These are phyloP conservation scores for Ophiosphaerella korrae DNA, from an alignment of 2,329 filamentous ascomycete species.

Conservation along the genomic window DNA sequence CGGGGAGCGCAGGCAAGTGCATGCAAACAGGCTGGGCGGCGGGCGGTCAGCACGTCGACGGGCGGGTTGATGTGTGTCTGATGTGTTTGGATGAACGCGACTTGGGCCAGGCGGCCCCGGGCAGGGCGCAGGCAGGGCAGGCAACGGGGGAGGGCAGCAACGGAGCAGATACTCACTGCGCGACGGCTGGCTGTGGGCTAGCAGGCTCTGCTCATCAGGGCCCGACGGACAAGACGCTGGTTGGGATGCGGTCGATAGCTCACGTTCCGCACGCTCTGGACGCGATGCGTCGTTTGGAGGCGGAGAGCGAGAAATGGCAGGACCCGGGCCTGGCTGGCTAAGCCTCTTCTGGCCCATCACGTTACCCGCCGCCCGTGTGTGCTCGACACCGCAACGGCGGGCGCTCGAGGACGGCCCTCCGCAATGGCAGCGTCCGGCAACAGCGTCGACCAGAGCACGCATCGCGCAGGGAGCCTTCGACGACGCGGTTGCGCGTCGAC, in stretches of 20 bases:
- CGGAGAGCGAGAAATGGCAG: background rate
- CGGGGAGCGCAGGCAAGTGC: conserved; percentile 25
- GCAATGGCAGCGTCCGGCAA: conserved; percentile 2
- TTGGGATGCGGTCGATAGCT: conserved; percentile 37
- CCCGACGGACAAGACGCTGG: conserved; percentile 28
- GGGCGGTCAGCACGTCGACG: conserved; percentile 26
- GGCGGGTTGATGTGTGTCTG: conserved; percentile 5
- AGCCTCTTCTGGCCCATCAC: conserved; percentile 21
- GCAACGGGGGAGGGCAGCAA: conserved; percentile 13
- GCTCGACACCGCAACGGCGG: conserved; percentile 18
- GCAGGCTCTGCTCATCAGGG: conserved; percentile 34
- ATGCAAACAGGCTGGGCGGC: conserved; percentile 33
- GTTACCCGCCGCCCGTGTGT: conserved; percentile 8
- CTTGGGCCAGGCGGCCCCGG: conserved; percentile 18
- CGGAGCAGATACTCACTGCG: conserved; percentile 27
- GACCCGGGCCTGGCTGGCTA: conserved; percentile 7
- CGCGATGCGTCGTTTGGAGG: conserved; percentile 37
- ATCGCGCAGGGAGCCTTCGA: conserved; percentile 7
- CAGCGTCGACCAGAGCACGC: background rate
- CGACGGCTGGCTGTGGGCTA: conserved; percentile 31
- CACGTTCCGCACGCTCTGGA: conserved; percentile 42
- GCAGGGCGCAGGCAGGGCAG: conserved; percentile 20
- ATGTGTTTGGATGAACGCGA: conserved; percentile 38
- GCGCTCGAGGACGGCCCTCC: conserved; percentile 4
- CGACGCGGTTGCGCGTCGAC: conserved; percentile 33